These are phyloP conservation scores for Saccharomyces hybrid DNA, from an alignment of 1,139 yeast species.

Conservation along the genomic window DNA sequence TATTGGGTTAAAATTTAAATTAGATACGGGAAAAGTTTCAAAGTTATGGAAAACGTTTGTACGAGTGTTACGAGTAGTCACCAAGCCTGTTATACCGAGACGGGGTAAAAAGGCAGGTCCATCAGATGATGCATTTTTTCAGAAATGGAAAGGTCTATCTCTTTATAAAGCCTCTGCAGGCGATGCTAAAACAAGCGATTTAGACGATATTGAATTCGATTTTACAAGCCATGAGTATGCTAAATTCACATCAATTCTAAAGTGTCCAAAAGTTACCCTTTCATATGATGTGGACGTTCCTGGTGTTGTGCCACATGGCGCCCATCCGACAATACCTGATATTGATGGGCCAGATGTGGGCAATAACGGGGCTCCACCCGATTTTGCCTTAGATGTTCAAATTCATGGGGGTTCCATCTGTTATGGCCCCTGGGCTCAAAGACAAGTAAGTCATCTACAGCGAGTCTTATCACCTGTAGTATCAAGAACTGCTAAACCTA, in stretches of 20 bases:
- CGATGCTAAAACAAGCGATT: constrained; percentile 18
- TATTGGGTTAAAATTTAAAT: constrained; percentile 15
- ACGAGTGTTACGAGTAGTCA: constrained; percentile 10
- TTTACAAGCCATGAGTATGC: constrained; percentile 63
- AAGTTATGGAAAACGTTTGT: constrained; percentile 21
- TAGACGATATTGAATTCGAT: constrained; percentile 25
- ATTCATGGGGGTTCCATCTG: constrained; percentile 60
- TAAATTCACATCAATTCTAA: constrained; percentile 65
- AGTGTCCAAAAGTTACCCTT: constrained; percentile 48
- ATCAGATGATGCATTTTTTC: constrained; percentile 37
- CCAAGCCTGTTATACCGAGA: constrained; percentile 17
- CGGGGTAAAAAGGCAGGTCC: constrained; percentile 22
- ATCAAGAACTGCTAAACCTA: constrained; percentile 51
- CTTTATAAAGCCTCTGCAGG: constrained; percentile 32
- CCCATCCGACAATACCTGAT: constrained; percentile 26
- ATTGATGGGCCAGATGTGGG: constrained; percentile 45
- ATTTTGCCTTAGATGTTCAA: constrained; percentile 55
- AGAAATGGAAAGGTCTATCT: constrained; percentile 40
- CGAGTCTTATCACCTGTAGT: constrained; percentile 59
- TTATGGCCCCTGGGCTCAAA: constrained; percentile 95
- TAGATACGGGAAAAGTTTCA: constrained; percentile 17
- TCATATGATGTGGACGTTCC: constrained; percentile 64
- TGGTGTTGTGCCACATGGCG: constrained; percentile 47
- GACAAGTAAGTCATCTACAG: constrained; percentile 66
- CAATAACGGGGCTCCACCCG: constrained; percentile 52